Percentiles rank a stretch among this genome's conserved stretches.
Conservation (phyloP, 805 yeast species). For the Kodamaea jinghongensis region DNA sequence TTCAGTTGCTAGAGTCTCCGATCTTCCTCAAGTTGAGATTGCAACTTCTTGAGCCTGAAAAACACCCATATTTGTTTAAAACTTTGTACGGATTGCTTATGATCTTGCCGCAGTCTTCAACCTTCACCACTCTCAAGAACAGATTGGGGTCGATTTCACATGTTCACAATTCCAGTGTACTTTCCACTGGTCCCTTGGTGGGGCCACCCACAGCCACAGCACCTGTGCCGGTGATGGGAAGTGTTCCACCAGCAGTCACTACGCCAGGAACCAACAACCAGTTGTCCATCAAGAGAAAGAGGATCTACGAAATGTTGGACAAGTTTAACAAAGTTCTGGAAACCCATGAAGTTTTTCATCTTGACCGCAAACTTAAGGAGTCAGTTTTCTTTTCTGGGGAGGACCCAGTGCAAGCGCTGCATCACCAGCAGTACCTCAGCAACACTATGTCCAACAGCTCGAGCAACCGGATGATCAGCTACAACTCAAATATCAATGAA, state of each 20-base stretch:
- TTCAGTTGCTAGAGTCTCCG: constrained; percentile 89
- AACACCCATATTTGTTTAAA: constrained; percentile 75
- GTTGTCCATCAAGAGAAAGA: constrained; percentile 35
- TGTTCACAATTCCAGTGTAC: constrained; percentile 18
- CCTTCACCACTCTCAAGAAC: constrained; percentile 77
- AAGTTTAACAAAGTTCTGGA: constrained; percentile 37
- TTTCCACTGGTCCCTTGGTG: constrained; percentile 10
- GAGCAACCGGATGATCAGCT: constrained; percentile 8
- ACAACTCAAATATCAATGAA: constrained; percentile 10
- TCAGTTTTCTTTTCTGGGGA: constrained; percentile 1
- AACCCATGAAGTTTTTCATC: constrained; percentile 22
- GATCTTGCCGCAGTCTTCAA: constrained; percentile 91
- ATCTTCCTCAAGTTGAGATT: constrained; percentile 83
- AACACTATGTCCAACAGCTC: background rate
- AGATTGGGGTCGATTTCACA: constrained; percentile 63
- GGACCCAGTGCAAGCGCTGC: background rate
- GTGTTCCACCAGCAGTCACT: constrained; percentile 11
- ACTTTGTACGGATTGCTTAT: constrained; percentile 88
- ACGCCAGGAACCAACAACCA: constrained; percentile 23
- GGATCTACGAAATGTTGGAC: constrained; percentile 42
- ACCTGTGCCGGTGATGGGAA: constrained; percentile 1
- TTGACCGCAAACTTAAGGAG: constrained; percentile 12
- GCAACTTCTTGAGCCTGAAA: constrained; percentile 85
- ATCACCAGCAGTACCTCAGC: background rate
- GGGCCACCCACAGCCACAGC: constrained; percentile 16